phyloP scores from a whole-genome alignment of 306 rosid species.

The Corylus heterophylla region DNA sequence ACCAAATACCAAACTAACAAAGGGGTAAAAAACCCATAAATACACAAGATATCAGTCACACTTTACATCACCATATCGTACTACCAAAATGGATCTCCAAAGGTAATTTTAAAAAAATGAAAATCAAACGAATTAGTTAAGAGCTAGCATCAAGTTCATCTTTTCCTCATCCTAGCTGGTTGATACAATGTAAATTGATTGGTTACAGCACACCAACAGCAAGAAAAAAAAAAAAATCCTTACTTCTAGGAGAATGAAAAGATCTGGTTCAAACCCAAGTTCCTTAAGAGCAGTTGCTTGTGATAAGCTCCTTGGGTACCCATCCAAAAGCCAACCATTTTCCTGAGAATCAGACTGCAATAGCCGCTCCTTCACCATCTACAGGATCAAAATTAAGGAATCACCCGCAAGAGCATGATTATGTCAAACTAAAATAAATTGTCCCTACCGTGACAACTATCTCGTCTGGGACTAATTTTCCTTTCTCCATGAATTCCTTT shows the following conservation, averaged over 20 bases:
- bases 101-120: background rate
- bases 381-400: conserved; percentile 25
- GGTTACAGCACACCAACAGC: background rate
- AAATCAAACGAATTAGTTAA: background rate
- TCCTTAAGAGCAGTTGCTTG: conserved; percentile 75
- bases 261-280: conserved; percentile 68
- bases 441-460: conserved; percentile 78
- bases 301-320: conserved; percentile 92
- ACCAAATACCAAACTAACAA: background rate
- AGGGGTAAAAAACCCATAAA: background rate
- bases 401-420: conserved; percentile 20
- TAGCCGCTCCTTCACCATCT: conserved; percentile 93
- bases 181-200: background rate
- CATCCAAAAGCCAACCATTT: conserved; percentile 96
- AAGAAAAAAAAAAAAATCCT: conserved; percentile 13
- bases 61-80: background rate
- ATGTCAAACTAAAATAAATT: conserved; percentile 14
- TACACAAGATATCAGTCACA: background rate
- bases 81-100: background rate
- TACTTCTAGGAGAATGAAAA: conserved; percentile 83
- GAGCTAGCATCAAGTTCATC: conserved; percentile 2
- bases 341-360: conserved; percentile 60
- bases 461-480: conserved; percentile 80
- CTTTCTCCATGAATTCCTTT: conserved; percentile 80
- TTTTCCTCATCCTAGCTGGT: background rate